These are phyloP conservation scores for Dioszegia crocea DNA, from an alignment of 768 basidiomycete species.

Conservation along the genomic window DNA sequence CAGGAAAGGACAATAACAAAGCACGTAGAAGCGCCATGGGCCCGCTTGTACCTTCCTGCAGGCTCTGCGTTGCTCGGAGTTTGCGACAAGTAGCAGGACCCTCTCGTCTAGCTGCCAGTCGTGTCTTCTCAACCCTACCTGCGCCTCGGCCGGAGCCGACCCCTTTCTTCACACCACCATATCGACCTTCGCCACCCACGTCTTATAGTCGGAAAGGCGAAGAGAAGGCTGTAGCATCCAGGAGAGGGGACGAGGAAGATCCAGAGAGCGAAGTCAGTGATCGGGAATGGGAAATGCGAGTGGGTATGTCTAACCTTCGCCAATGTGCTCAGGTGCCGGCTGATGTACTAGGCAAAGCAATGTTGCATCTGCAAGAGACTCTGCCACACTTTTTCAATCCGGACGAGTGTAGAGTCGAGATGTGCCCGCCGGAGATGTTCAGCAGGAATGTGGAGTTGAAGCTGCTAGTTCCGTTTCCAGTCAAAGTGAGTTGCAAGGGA, in stretches of 20 bases:
- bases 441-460: constrained; percentile 39
- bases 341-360: constrained; percentile 27
- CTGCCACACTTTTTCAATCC: constrained; percentile 41
- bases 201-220: constrained; percentile 19
- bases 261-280: constrained; percentile 12
- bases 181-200: constrained; percentile 4
- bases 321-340: background rate
- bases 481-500: constrained; percentile 35
- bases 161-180: constrained; percentile 33
- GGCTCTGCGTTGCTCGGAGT: background rate
- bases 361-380: constrained; percentile 44
- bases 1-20: no score
- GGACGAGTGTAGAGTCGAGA: constrained; percentile 18
- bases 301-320: constrained; percentile 32
- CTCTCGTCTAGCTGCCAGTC: background rate
- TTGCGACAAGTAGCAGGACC: background rate
- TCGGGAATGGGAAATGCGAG: constrained; percentile 46
- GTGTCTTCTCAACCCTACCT: background rate
- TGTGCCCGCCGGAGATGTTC: constrained; percentile 46
- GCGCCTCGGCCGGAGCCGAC: background rate
- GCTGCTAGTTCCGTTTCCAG: constrained; percentile 43
- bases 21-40: no score
- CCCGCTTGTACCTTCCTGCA: background rate
- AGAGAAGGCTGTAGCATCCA: constrained; percentile 15
- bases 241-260: constrained; percentile 17